Evolutionary conservation across 306 rosid genomes (phyloP).

Genomic region (Begonia masoniana): DNA sequence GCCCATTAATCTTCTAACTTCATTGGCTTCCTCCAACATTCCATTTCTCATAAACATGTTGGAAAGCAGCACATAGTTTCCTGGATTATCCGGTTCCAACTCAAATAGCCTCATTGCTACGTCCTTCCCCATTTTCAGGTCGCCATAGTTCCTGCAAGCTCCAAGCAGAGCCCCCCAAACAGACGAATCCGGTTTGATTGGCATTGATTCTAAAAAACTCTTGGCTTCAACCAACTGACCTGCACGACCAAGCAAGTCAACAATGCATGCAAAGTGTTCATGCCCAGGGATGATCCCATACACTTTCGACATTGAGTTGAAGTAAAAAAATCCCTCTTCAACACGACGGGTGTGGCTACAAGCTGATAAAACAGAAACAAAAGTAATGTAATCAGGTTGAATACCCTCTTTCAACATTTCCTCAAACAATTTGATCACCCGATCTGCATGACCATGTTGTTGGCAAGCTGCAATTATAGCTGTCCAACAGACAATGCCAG

Average conservation of each 20-base stretch:
- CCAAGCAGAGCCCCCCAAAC: constrained; percentile 58
- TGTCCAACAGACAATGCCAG: constrained; percentile 54
- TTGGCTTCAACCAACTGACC: constrained; percentile 41
- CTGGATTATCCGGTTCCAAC: constrained; percentile 57
- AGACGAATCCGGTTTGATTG: constrained; percentile 37
- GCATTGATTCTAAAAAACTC: constrained; percentile 40
- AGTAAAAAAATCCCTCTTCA: constrained; percentile 39
- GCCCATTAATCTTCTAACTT: constrained; percentile 42
- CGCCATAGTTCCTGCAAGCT: constrained; percentile 38
- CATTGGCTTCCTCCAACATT: constrained; percentile 40
- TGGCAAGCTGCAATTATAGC: constrained; percentile 48
- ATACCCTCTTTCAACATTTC: constrained; percentile 37
- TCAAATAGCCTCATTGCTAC: constrained; percentile 37
- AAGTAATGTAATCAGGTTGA: constrained; percentile 41
- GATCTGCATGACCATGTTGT: constrained; percentile 46
- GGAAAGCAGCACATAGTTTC: constrained; percentile 39
- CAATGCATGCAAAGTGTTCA: constrained; percentile 66
- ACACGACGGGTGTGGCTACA: constrained; percentile 50
- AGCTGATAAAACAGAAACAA: constrained; percentile 49
- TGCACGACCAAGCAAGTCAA: constrained; percentile 51
- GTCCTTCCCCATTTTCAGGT: constrained; percentile 44
- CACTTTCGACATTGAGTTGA: constrained; percentile 33
- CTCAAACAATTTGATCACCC: constrained; percentile 35
- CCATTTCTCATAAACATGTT: constrained; percentile 35
- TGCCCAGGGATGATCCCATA: constrained; percentile 30